Evolutionary conservation across 257 asterid species (phyloP), one percentile per base, ranked within the genome.

Genomic region (Leptodermis oblonga): DNA sequence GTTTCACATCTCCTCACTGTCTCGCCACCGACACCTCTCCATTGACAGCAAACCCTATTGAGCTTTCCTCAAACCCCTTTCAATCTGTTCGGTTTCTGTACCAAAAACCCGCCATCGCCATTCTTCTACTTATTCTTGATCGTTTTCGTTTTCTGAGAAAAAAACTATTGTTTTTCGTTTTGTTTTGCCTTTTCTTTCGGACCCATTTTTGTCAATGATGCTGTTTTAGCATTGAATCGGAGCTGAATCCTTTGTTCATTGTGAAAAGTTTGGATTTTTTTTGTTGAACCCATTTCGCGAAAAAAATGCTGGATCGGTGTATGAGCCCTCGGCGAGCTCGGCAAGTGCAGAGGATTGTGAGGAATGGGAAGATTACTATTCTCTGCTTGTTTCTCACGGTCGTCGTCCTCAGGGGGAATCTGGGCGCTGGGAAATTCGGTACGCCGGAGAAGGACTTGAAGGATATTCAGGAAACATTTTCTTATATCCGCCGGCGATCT

Each of bases 401-500:
- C 54, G 46, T 92, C 75, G 89, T 92, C 33, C 76, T 92, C 3
- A 87, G 95, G 18, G 96, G 85, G 4, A 78, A 87, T 52, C 73
- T 92, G 65, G 98, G 96, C 22, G 96, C 96, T 59, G 96, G 98
- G 1, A 92, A 78, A 74, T 89, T 89, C 63, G 97, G 98, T 25
- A 87, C 96, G 10, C 97, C 98, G 58, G 93, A 87, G 70, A 86
- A 92, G 52, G 98, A 92, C 75, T 79, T 92, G 17, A 85, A 87
- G 22, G 96, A 87, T 69, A 86, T 92, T 84, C 89, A 96, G 4
- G 86, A 90, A 5, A 87, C 98, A 0, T 82, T 92, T 72, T 85
- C 92, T 10, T 82, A 83, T 84, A 80, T 86, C 58, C 85, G 96
- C 53, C 75, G 71, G 45, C 87, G 92, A 11, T 78, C 86, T 41